These are phyloP conservation scores for Hypsizygus marmoreus DNA, from an alignment of 768 basidiomycete species.

Conservation along the genomic window DNA sequence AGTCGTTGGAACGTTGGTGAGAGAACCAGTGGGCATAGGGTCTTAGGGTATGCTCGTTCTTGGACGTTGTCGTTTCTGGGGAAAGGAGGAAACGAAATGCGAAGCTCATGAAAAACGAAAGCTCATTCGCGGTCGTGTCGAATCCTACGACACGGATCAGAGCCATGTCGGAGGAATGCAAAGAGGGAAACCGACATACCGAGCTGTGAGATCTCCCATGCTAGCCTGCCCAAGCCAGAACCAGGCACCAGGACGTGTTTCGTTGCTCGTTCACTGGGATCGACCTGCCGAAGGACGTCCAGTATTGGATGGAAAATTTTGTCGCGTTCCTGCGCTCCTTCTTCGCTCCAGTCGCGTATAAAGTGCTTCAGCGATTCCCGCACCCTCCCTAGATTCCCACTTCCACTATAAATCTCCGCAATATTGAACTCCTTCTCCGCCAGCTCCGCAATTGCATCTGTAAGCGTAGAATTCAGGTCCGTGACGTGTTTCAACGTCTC, in stretches of 20 bases:
- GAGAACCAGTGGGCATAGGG: constrained; percentile 75
- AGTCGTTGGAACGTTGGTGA: constrained; percentile 54
- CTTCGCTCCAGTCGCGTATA: constrained; percentile 68
- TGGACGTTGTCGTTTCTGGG: constrained; percentile 37
- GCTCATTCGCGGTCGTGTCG: constrained; percentile 60
- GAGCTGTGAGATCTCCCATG: constrained; percentile 67
- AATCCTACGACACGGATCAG: constrained; percentile 39
- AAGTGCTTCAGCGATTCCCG: constrained; percentile 68
- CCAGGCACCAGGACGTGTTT: constrained; percentile 63
- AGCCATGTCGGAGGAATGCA: not conserved
- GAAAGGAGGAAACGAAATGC: constrained; percentile 61
- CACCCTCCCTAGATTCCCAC: constrained; percentile 49
- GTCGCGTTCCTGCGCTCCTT: constrained; percentile 56
- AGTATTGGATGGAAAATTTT: constrained; percentile 60
- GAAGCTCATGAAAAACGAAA: constrained; percentile 67
- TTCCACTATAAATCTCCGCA: constrained; percentile 9
- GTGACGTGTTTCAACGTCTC: constrained; percentile 43
- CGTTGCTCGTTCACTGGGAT: constrained; percentile 24
- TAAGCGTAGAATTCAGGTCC: constrained; percentile 37
- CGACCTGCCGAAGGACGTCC: constrained; percentile 39
- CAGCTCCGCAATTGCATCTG: constrained; percentile 41
- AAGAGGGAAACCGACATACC: constrained; percentile 40
- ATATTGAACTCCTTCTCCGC: constrained; percentile 32
- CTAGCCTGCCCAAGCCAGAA: constrained; percentile 61
- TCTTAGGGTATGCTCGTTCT: constrained; percentile 52